Conservation (phyloP, 2,329 filamentous ascomycete species). For the Neophaeococcomyces mojaviensis region DNA sequence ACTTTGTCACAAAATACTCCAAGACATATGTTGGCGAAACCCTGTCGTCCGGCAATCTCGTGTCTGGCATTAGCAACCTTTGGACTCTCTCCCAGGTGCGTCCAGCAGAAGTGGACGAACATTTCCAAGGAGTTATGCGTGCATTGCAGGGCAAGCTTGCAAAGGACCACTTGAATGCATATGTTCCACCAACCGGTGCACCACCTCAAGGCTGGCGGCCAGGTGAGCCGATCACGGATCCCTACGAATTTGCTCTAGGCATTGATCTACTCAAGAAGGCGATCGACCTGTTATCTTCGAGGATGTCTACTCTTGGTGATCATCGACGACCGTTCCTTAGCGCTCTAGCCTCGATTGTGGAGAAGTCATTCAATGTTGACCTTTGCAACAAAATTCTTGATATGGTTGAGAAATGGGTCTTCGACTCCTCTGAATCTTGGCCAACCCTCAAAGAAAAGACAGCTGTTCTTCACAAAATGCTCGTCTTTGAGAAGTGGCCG, state of each 20-base stretch:
- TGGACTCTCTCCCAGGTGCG: constrained; percentile 85
- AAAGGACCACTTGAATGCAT: constrained; percentile 79
- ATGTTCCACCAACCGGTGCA: constrained; percentile 38
- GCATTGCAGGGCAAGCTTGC: constrained; percentile 85
- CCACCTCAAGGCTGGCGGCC: constrained; percentile 33
- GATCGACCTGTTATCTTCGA: constrained; percentile 81
- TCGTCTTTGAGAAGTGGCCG: constrained; percentile 78
- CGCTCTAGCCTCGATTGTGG: constrained; percentile 86
- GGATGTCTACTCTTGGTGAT: constrained; percentile 89
- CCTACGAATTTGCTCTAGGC: constrained; percentile 79
- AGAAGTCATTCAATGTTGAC: constrained; percentile 80
- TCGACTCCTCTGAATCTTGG: constrained; percentile 88
- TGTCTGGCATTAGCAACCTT: constrained; percentile 83
- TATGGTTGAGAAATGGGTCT: constrained; percentile 95
- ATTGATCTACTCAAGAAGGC: constrained; percentile 89
- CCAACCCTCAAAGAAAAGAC: constrained; percentile 98
- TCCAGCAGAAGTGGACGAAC: constrained; percentile 79
- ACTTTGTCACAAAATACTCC: constrained; percentile 70
- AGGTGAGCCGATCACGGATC: constrained; percentile 45
- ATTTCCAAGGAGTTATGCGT: constrained; percentile 85
- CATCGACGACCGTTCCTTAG: constrained; percentile 89
- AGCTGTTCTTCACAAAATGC: constrained; percentile 97
- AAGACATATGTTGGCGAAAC: constrained; percentile 82
- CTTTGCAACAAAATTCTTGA: constrained; percentile 88
- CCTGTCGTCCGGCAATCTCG: constrained; percentile 70